Percentiles rank a stretch among this genome's conserved stretches.
These are phyloP conservation scores for Solanum arcanum DNA, from an alignment of 257 asterid species.

Conservation along the genomic window DNA sequence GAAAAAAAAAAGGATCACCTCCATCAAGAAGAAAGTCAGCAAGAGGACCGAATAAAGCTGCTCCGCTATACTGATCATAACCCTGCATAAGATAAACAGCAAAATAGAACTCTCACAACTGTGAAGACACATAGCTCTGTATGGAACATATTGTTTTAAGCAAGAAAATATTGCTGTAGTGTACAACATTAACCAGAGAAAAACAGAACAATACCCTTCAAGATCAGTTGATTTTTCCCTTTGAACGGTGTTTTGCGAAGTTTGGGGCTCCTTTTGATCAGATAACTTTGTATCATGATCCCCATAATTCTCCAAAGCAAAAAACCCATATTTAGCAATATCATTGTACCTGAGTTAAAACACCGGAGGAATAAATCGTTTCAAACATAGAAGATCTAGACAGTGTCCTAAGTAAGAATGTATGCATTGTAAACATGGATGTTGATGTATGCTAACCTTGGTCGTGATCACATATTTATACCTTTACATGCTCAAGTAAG, in stretches of 20 bases:
- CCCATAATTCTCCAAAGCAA: slow-evolving; percentile 41
- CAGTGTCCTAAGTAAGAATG: background rate
- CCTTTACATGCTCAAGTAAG: background rate
- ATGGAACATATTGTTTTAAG: background rate
- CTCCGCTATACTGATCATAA: slow-evolving; percentile 75
- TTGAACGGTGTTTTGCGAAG: slow-evolving; percentile 12
- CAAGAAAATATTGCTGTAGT: background rate
- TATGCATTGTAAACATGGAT: background rate
- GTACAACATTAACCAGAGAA: slow-evolving; percentile 1
- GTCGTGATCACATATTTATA: background rate
- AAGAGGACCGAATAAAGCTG: slow-evolving; percentile 81
- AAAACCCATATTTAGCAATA: slow-evolving; percentile 79
- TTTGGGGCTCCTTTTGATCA: slow-evolving; percentile 23
- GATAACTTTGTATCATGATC: slow-evolving; percentile 26
- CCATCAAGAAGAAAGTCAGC: slow-evolving; percentile 78
- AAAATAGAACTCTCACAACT: slow-evolving; percentile 1
- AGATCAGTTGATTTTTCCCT: slow-evolving; percentile 49
- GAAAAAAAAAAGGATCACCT: slow-evolving; percentile 34
- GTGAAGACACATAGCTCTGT: background rate
- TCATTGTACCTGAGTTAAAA: slow-evolving; percentile 64
- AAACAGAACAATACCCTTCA: slow-evolving; percentile 44
- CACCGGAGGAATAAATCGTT: background rate
- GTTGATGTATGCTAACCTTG: background rate
- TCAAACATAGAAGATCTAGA: background rate
- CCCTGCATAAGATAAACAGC: slow-evolving; percentile 26